Evolutionary conservation across 2,329 filamentous ascomycete genomes (phyloP).

Genomic region (Colletotrichum lentis): DNA sequence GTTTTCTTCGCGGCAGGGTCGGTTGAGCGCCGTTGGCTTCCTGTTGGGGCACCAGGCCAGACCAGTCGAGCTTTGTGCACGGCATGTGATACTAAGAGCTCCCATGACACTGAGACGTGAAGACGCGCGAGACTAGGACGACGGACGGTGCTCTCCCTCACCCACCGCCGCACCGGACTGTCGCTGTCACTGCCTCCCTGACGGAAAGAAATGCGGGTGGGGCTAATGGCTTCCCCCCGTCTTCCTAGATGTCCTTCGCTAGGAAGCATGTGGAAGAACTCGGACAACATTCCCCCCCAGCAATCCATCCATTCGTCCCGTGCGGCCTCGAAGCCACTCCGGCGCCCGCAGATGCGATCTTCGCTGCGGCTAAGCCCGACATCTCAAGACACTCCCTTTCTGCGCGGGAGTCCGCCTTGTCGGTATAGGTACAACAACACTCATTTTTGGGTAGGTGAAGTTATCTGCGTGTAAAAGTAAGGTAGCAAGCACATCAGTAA

Average conservation of each 20-base stretch:
- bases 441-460: too few relatives aligned
- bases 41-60: constrained; percentile 18
- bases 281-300: not conserved
- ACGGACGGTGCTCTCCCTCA: not conserved
- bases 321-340: not conserved
- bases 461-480: too few relatives aligned
- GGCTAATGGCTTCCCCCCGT: constrained; percentile 6
- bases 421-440: too few relatives aligned
- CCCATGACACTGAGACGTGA: constrained; percentile 1
- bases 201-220: constrained; percentile 7
- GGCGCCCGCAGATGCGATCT: not conserved
- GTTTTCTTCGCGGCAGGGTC: too few relatives aligned
- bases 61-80: not conserved
- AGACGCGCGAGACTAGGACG: not conserved
- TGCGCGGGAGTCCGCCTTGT: too few relatives aligned
- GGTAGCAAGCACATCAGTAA: too few relatives aligned
- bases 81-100: constrained; percentile 15
- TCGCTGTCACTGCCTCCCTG: not conserved
- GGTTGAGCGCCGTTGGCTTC: constrained; percentile 7
- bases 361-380: not conserved
- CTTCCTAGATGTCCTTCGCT: not conserved
- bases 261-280: constrained; percentile 30
- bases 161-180: not conserved
- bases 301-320: not conserved
- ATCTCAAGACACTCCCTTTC: not conserved